A percentile compares a stretch with the other conserved stretches of the same genome.
Evolutionary conservation across 768 basidiomycete genomes (phyloP).

Genomic region (Pulveroboletus frians): DNA sequence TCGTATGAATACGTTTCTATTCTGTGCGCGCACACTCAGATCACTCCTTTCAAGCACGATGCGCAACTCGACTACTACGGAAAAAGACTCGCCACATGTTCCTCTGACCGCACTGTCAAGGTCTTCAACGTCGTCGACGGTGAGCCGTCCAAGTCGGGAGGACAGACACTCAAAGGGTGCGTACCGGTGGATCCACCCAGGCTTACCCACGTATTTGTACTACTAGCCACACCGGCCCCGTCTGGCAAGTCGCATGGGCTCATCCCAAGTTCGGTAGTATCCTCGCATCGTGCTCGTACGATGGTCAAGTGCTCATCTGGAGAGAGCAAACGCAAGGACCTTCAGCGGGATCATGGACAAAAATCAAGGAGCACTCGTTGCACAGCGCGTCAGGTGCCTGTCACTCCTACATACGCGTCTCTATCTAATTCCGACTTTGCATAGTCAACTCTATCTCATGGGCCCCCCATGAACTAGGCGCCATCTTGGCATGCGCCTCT

Average conservation of each 20-base stretch:
- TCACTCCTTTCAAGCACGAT: slow-evolving; percentile 64
- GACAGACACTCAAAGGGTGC: slow-evolving; percentile 79
- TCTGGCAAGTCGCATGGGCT: slow-evolving; percentile 98
- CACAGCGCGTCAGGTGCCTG: slow-evolving; percentile 87
- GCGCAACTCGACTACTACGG: slow-evolving; percentile 98
- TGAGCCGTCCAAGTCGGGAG: slow-evolving; percentile 60
- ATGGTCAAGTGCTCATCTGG: slow-evolving; percentile 98
- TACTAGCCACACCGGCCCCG: slow-evolving; percentile 87
- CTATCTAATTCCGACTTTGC: not conserved
- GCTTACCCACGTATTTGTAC: not conserved
- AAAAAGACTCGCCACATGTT: slow-evolving; percentile 93
- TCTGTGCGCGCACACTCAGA: not conserved
- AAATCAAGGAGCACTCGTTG: slow-evolving; percentile 91
- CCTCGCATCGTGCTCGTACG: slow-evolving; percentile 97
- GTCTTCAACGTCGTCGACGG: slow-evolving; percentile 94
- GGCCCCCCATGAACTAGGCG: slow-evolving; percentile 98
- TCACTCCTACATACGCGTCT: not conserved
- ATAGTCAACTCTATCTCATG: slow-evolving; percentile 95
- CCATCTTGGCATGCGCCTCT: slow-evolving; percentile 93
- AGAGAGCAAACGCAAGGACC: slow-evolving; percentile 69
- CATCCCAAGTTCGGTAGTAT: slow-evolving; percentile 97
- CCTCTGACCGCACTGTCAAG: slow-evolving; percentile 90
- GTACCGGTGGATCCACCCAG: slow-evolving; percentile 6
- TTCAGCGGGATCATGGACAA: slow-evolving; percentile 70
- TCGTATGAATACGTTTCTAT: slow-evolving; percentile 44